Evolutionary conservation across 768 basidiomycete species (phyloP).

Genomic region (Exidia glandulosa): DNA sequence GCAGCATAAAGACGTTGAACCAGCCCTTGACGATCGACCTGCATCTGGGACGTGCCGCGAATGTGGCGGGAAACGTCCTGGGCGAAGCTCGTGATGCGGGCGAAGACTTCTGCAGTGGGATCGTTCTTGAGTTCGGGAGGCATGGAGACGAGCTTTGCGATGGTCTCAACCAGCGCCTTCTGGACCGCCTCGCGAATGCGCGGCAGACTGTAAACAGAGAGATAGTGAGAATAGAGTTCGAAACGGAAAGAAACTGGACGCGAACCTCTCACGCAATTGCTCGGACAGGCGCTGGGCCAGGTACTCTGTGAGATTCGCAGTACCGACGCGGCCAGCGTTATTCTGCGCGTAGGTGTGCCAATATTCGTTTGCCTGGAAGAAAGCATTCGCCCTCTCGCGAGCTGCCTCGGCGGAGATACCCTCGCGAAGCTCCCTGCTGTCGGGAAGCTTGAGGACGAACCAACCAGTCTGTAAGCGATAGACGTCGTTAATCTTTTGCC

Average conservation of each 20-base stretch:
- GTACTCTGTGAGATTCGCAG: conserved; percentile 41
- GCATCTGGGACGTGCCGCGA: neutral
- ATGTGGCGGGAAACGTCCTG: neutral
- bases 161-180: neutral
- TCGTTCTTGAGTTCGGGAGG: neutral
- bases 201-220: neutral
- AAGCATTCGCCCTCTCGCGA: conserved; percentile 42
- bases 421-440: conserved; percentile 35
- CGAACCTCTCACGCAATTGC: conserved; percentile 44
- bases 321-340: conserved; percentile 29
- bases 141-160: neutral
- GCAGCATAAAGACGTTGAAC: neutral
- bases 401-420: conserved; percentile 54
- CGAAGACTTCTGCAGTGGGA: neutral
- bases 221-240: neutral
- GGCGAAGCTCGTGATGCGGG: neutral
- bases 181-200: neutral
- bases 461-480: conserved; percentile 42
- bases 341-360: neutral
- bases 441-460: conserved; percentile 48
- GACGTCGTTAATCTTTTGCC: conserved; percentile 28
- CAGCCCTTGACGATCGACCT: neutral
- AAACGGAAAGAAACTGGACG: conserved; percentile 12
- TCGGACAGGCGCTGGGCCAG: conserved; percentile 53
- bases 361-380: conserved; percentile 26